Percentiles rank a stretch among this genome's conserved stretches.
phyloP scores from a whole-genome alignment of 768 basidiomycete genomes.

The Amyloporia xantha region DNA sequence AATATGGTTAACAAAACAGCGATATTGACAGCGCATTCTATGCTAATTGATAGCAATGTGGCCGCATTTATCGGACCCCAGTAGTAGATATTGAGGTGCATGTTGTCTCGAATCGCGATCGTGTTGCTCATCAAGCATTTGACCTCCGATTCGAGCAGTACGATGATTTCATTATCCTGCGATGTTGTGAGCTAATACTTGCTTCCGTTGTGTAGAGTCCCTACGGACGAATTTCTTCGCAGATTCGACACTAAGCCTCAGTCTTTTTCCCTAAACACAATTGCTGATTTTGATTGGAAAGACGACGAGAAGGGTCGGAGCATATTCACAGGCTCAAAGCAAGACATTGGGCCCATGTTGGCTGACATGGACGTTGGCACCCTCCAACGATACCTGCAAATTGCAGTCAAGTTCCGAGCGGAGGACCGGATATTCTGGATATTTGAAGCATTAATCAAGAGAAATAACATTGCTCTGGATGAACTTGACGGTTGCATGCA shows the following conservation, averaged over 20 bases:
- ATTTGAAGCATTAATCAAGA: slow-evolving; percentile 34
- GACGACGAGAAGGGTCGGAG: slow-evolving; percentile 27
- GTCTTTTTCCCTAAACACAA: slow-evolving; percentile 15
- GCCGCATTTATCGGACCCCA: slow-evolving; percentile 45
- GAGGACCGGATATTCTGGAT: slow-evolving; percentile 49
- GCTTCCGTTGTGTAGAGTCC: slow-evolving; percentile 23
- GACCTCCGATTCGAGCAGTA: slow-evolving; percentile 66
- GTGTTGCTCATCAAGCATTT: slow-evolving; percentile 58
- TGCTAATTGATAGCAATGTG: slow-evolving; percentile 43
- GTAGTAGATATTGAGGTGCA: slow-evolving; percentile 54
- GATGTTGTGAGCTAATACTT: too few species aligned
- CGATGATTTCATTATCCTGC: too few species aligned
- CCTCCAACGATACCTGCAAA: slow-evolving; percentile 16
- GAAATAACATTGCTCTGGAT: slow-evolving; percentile 24
- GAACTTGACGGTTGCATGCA: slow-evolving; percentile 38
- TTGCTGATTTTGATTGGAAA: slow-evolving; percentile 20
- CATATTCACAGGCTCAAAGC: slow-evolving; percentile 17
- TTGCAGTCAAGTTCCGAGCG: slow-evolving; percentile 43
- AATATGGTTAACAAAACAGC: background rate
- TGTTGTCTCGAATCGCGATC: slow-evolving; percentile 63
- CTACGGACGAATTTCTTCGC: slow-evolving; percentile 22
- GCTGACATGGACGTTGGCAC: background rate
- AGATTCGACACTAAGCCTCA: slow-evolving; percentile 17
- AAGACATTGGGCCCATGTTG: slow-evolving; percentile 5
- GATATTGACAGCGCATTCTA: too few species aligned